Evolutionary conservation across 2,329 filamentous ascomycete species (phyloP).

Genomic region (Paraphoma sp.): DNA sequence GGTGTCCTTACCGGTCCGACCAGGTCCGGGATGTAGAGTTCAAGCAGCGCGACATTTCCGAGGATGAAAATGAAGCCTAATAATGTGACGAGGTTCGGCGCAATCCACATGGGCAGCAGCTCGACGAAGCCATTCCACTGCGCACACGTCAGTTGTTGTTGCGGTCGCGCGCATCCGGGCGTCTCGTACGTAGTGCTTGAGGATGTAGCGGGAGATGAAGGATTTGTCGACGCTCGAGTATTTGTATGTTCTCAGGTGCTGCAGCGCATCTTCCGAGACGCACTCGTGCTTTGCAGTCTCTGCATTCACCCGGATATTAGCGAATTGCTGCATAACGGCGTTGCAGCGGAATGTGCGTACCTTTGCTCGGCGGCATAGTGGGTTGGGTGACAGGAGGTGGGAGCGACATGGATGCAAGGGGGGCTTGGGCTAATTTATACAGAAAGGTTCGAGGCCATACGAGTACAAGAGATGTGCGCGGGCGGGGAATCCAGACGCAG

Average conservation of each 20-base stretch:
- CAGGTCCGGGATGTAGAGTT: slow-evolving; percentile 85
- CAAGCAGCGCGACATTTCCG: slow-evolving; percentile 76
- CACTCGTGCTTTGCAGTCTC: slow-evolving; percentile 72
- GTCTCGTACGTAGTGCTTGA: slow-evolving; percentile 86
- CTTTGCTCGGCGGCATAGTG: slow-evolving; percentile 48
- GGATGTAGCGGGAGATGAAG: slow-evolving; percentile 88
- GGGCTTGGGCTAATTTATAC: slow-evolving; percentile 32
- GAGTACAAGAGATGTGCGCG: slow-evolving; percentile 4
- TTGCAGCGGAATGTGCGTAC: slow-evolving; percentile 17
- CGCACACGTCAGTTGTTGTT: slow-evolving; percentile 32
- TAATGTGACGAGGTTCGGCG: slow-evolving; percentile 96
- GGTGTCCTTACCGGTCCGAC: slow-evolving; percentile 75
- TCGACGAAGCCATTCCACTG: slow-evolving; percentile 98
- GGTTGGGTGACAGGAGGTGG: slow-evolving; percentile 45
- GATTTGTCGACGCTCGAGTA: slow-evolving; percentile 98
- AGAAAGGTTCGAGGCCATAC: slow-evolving; percentile 21
- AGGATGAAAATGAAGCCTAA: slow-evolving; percentile 95
- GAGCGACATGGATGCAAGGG: slow-evolving; percentile 43
- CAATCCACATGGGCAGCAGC: slow-evolving; percentile 91
- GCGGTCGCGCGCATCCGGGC: slow-evolving; percentile 7
- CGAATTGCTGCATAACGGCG: not conserved
- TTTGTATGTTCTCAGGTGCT: slow-evolving; percentile 93
- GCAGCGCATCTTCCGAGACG: slow-evolving; percentile 86
- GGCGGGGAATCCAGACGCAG: slow-evolving; percentile 19
- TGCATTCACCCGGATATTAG: slow-evolving; percentile 13